Conservation (phyloP, 2,329 filamentous ascomycete genomes). For the Pseudocercospora macadamiae region DNA sequence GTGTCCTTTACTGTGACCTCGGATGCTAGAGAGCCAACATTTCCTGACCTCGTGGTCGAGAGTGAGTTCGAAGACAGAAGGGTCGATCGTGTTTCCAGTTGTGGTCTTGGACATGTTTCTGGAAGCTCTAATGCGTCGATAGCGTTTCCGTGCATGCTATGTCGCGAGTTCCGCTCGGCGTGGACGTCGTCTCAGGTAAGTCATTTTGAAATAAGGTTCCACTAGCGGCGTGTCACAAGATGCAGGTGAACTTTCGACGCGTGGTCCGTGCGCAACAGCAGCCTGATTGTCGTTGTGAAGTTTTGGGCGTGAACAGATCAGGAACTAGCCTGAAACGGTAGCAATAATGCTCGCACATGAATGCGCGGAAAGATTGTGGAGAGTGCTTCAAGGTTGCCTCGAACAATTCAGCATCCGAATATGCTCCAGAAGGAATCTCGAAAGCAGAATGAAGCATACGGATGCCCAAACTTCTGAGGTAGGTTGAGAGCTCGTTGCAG, state of each 20-base stretch:
- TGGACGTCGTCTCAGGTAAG: no score
- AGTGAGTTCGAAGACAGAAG: neutral
- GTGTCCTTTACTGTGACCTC: neutral
- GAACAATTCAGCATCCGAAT: no score
- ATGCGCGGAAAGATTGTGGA: neutral
- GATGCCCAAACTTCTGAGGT: no score
- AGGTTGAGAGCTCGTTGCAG: no score
- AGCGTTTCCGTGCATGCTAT: no score
- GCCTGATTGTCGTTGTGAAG: neutral
- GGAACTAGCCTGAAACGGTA: neutral
- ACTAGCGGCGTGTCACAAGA: neutral
- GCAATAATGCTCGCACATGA: neutral
- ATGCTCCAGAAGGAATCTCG: no score
- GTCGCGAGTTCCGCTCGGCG: no score
- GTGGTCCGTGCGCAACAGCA: neutral
- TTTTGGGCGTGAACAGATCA: no score
- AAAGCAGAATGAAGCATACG: no score
- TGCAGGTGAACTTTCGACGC: neutral
- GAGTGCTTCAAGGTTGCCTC: no score
- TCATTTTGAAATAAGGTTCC: neutral
- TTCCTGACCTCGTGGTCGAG: conserved; percentile 1
- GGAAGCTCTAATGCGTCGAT: no score
- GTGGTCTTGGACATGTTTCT: neutral
- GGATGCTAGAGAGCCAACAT: neutral
- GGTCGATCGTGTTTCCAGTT: neutral